Percentiles rank a stretch among this genome's conserved stretches.
Conservation (phyloP, 768 basidiomycete species). For the Rhodotorula kratochvilovae region DNA sequence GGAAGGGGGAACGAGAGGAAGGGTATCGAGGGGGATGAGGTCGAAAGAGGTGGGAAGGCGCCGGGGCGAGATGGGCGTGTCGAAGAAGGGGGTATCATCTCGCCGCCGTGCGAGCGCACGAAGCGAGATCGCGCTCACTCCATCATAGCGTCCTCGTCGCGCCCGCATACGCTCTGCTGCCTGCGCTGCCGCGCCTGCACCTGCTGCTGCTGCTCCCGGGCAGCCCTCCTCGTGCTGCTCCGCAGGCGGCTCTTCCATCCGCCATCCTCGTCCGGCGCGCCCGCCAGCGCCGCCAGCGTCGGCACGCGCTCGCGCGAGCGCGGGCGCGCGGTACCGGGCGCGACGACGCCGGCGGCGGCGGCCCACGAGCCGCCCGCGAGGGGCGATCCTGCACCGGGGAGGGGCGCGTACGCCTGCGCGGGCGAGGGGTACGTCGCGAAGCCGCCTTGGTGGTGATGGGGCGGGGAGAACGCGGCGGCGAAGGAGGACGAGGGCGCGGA, state of each 20-base stretch:
- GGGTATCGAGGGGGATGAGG: no score
- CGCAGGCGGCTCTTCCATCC: slow-evolving; percentile 2
- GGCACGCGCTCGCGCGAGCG: slow-evolving; percentile 8
- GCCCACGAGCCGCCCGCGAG: not conserved
- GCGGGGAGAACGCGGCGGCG: not conserved
- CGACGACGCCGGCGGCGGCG: not conserved
- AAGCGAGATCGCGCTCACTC: not conserved
- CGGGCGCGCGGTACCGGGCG: not conserved
- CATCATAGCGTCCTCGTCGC: slow-evolving; percentile 12
- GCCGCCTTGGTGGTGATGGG: not conserved
- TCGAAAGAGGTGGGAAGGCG: not conserved
- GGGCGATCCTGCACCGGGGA: not conserved
- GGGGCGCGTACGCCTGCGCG: not conserved
- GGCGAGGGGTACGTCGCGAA: not conserved
- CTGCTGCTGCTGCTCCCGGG: not conserved
- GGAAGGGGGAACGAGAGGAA: no score
- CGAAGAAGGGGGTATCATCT: not conserved
- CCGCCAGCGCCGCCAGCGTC: not conserved
- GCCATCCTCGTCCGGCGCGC: not conserved
- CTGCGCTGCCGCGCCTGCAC: not conserved
- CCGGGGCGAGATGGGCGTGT: no score
- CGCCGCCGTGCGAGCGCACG: not conserved
- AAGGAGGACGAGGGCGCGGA: not conserved
- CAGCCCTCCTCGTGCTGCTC: no score
- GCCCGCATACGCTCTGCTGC: not conserved